Conservation (phyloP, 1,284 basidiomycete species). For the Somion occarium region DNA sequence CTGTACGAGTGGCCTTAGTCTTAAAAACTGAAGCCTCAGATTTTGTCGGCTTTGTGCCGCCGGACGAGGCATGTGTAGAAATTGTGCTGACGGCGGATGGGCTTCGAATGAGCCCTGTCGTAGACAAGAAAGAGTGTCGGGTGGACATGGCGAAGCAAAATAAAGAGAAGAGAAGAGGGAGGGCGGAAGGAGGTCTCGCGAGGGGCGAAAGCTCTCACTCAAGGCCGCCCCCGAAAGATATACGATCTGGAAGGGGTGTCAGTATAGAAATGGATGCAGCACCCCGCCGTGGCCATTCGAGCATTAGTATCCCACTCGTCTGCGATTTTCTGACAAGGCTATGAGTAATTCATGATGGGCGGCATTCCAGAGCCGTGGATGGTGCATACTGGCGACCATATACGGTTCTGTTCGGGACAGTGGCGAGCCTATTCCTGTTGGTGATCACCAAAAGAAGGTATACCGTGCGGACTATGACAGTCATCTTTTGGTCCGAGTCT, state of each 20-base stretch:
- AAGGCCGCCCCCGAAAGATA: neutral
- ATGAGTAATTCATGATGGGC: neutral
- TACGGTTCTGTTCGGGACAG: neutral
- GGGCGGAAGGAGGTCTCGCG: slow-evolving; percentile 1
- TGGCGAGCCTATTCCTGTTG: neutral
- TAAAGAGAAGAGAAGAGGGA: slow-evolving; percentile 1
- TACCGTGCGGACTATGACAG: too few relatives aligned
- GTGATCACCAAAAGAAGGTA: neutral
- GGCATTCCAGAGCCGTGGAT: neutral
- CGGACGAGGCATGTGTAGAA: slow-evolving; percentile 14
- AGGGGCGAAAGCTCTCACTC: slow-evolving; percentile 2
- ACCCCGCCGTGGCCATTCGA: neutral
- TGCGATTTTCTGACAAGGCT: neutral
- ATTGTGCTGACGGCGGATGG: slow-evolving; percentile 13
- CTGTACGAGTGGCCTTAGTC: neutral
- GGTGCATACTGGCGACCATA: neutral
- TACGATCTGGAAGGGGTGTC: neutral
- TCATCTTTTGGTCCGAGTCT: too few relatives aligned
- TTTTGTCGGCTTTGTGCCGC: slow-evolving; percentile 18
- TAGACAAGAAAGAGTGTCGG: slow-evolving; percentile 29
- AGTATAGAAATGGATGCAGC: too few relatives aligned
- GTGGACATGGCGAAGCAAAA: slow-evolving; percentile 19
- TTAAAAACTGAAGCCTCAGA: slow-evolving; percentile 3
- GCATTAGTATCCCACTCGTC: neutral
- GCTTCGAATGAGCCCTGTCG: slow-evolving; percentile 26